Conservation (phyloP, 192 early-diverging fungal genomes). For the Coemansia sp. region DNA sequence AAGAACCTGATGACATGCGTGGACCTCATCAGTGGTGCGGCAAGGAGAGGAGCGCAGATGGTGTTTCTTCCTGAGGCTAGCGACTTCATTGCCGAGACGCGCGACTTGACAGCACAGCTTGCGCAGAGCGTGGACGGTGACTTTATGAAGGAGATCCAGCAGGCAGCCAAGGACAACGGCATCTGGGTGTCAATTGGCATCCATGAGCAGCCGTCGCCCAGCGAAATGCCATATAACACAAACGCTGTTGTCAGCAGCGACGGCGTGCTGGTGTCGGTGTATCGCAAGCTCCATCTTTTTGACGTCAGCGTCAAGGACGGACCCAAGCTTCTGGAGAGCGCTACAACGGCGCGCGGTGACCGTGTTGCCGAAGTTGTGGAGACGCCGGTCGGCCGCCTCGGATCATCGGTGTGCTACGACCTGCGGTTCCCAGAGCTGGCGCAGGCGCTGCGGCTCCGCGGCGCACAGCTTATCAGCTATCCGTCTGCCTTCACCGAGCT, state of each 20-base stretch:
- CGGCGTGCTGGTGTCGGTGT: slow-evolving; percentile 59
- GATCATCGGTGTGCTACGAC: slow-evolving; percentile 77
- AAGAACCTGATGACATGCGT: slow-evolving; percentile 64
- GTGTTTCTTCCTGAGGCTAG: slow-evolving; percentile 83
- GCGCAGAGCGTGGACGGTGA: slow-evolving; percentile 52
- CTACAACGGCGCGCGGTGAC: slow-evolving; percentile 20
- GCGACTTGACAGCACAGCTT: slow-evolving; percentile 53
- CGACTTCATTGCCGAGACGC: slow-evolving; percentile 72
- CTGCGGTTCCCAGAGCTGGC: slow-evolving; percentile 77
- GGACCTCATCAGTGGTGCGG: slow-evolving; percentile 61
- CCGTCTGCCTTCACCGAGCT: slow-evolving; percentile 81
- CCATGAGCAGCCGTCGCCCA: slow-evolving; percentile 59
- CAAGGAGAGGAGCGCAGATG: slow-evolving; percentile 64
- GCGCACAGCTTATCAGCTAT: slow-evolving; percentile 74
- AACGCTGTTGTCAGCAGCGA: slow-evolving; percentile 66
- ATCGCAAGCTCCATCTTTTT: slow-evolving; percentile 83
- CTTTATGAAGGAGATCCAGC: slow-evolving; percentile 65
- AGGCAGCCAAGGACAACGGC: slow-evolving; percentile 58
- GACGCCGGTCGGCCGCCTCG: slow-evolving; percentile 62
- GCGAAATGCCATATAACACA: slow-evolving; percentile 61
- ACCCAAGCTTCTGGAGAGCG: slow-evolving; percentile 43
- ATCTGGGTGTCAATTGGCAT: slow-evolving; percentile 79
- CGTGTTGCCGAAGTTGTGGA: slow-evolving; percentile 19
- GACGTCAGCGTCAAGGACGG: slow-evolving; percentile 61
- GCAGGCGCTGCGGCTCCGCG: slow-evolving; percentile 54